Percentiles rank a stretch among this genome's conserved stretches.
phyloP scores from a whole-genome alignment of 1,284 basidiomycete species.

The Rhodotorula glutinis region DNA sequence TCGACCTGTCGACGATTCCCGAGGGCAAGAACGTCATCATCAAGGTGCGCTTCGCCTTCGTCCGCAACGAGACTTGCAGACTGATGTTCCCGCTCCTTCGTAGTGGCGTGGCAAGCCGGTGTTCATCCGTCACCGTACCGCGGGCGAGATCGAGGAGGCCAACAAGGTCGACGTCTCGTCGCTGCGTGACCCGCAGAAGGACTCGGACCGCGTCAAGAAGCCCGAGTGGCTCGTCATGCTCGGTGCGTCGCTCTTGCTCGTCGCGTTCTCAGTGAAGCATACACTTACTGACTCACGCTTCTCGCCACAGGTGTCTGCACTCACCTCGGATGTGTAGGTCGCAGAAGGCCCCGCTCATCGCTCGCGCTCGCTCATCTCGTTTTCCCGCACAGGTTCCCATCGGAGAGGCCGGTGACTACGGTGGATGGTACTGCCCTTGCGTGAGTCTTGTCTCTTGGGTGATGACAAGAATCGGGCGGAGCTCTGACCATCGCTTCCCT shows the following conservation, averaged over 20 bases:
- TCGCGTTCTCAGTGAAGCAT: neutral
- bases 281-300: neutral
- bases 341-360: neutral
- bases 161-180: slow-evolving; percentile 76
- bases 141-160: slow-evolving; percentile 90
- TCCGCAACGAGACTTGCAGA: no score
- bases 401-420: slow-evolving; percentile 65
- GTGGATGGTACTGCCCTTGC: slow-evolving; percentile 77
- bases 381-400: slow-evolving; percentile 68
- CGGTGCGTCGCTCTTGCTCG: slow-evolving; percentile 52
- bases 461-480: no score
- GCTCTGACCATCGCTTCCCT: no score
- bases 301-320: slow-evolving; percentile 61
- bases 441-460: slow-evolving; percentile 87
- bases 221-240: slow-evolving; percentile 99
- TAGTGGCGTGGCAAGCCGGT: slow-evolving; percentile 98
- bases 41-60: slow-evolving; percentile 59
- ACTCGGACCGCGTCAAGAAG: slow-evolving; percentile 83
- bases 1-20: slow-evolving; percentile 85
- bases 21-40: slow-evolving; percentile 97
- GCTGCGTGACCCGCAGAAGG: slow-evolving; percentile 88
- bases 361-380: neutral
- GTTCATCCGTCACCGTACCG: slow-evolving; percentile 95
- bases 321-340: slow-evolving; percentile 75
- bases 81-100: neutral